Evolutionary conservation across 352 stramenopile genomes (phyloP).

Genomic region (Globisporangium heterothallicum): DNA sequence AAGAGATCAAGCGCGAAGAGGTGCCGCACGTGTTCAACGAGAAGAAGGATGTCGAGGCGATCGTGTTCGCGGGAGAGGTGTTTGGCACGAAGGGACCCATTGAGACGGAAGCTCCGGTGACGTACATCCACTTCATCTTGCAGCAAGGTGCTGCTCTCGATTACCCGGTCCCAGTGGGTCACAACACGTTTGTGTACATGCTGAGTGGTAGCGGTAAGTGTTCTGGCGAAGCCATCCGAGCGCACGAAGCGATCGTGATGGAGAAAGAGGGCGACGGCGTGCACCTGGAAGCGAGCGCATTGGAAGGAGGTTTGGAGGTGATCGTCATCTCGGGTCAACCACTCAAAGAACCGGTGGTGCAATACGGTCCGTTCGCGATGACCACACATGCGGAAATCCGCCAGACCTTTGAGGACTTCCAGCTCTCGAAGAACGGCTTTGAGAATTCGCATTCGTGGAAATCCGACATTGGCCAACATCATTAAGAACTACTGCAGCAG

Average conservation of each 20-base stretch:
- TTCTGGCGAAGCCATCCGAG: constrained; percentile 10
- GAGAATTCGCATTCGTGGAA: constrained; percentile 48
- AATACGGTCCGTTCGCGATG: constrained; percentile 78
- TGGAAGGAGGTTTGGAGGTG: constrained; percentile 35
- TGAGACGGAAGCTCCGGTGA: constrained; percentile 19
- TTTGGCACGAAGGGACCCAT: constrained; percentile 17
- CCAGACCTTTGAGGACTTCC: constrained; percentile 44
- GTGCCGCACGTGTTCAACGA: constrained; percentile 13
- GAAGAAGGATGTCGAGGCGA: constrained; percentile 15
- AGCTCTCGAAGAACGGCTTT: constrained; percentile 54
- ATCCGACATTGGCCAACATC: constrained; percentile 50
- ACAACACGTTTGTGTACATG: constrained; percentile 22
- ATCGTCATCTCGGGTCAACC: constrained; percentile 50
- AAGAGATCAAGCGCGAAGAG: constrained; percentile 41
- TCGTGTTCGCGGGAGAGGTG: constrained; percentile 23
- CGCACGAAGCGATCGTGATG: constrained; percentile 20
- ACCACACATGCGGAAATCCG: constrained; percentile 44
- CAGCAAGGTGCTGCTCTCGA: constrained; percentile 7
- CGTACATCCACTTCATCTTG: constrained; percentile 25
- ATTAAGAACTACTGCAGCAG: too few relatives aligned
- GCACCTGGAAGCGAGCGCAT: constrained; percentile 1
- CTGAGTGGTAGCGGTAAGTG: constrained; percentile 2
- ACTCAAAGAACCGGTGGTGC: constrained; percentile 51
- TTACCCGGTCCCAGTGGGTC: constrained; percentile 11
- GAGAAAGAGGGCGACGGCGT: constrained; percentile 20